phyloP scores from a whole-genome alignment of 768 basidiomycete genomes.

The Mycena belliarum region DNA sequence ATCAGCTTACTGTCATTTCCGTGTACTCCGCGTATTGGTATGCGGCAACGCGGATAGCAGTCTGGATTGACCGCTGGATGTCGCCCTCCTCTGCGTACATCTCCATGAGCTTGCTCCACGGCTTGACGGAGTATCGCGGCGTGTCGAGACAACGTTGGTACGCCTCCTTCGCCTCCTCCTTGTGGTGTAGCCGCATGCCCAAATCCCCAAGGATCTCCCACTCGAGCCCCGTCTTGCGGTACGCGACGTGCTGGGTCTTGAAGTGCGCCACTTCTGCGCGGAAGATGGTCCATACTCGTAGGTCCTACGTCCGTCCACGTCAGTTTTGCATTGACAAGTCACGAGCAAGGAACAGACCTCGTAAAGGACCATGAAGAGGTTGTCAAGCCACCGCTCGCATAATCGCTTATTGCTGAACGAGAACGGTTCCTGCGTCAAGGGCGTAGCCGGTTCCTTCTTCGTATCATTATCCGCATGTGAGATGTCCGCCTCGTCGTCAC shows the following conservation, averaged over 20 bases:
- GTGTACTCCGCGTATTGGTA: slow-evolving; percentile 91
- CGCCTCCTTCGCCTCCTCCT: slow-evolving; percentile 98
- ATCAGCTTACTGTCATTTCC: slow-evolving; percentile 74
- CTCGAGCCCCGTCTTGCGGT: slow-evolving; percentile 93
- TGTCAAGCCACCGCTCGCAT: slow-evolving; percentile 97
- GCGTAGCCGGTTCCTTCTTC: slow-evolving; percentile 32
- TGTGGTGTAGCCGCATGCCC: slow-evolving; percentile 91
- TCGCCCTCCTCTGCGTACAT: slow-evolving; percentile 98
- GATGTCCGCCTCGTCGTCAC: slow-evolving; percentile 40
- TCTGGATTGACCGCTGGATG: slow-evolving; percentile 86
- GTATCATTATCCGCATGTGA: neutral
- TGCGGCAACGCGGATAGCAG: slow-evolving; percentile 88
- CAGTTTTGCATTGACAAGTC: neutral
- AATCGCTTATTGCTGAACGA: slow-evolving; percentile 96
- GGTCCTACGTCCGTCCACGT: slow-evolving; percentile 66
- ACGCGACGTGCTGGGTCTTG: slow-evolving; percentile 97
- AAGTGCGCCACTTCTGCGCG: slow-evolving; percentile 98
- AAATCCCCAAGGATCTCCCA: slow-evolving; percentile 99
- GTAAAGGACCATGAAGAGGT: slow-evolving; percentile 97
- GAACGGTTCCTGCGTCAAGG: slow-evolving; percentile 59
- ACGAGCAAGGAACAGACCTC: slow-evolving; percentile 58
- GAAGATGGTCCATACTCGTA: slow-evolving; percentile 99
- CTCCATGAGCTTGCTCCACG: slow-evolving; percentile 92
- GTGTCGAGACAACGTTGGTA: slow-evolving; percentile 93
- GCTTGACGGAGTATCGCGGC: slow-evolving; percentile 84